These are phyloP conservation scores for Sporisorium iseilematis-ciliati DNA, from an alignment of 1,284 basidiomycete genomes.

Conservation along the genomic window DNA sequence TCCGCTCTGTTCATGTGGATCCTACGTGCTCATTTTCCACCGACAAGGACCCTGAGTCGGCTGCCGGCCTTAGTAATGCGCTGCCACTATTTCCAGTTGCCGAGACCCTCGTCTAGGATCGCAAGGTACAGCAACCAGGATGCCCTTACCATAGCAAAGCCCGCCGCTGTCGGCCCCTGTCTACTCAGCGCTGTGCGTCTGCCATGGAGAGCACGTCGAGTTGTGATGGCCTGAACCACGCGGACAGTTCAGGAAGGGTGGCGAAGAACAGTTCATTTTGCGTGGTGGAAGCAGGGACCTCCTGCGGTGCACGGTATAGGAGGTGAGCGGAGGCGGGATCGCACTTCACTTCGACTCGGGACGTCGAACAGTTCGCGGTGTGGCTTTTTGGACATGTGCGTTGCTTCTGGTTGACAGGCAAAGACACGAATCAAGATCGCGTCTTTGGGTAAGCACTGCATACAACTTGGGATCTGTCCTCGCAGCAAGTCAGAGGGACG, in stretches of 20 bases:
- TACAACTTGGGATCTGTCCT: background rate
- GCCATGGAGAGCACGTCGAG: background rate
- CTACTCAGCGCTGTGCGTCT: background rate
- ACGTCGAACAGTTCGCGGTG: background rate
- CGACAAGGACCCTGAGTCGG: constrained; percentile 18
- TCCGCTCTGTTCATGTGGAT: constrained; percentile 4
- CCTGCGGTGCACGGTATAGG: background rate
- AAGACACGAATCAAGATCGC: constrained; percentile 22
- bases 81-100: constrained; percentile 21
- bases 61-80: constrained; percentile 25
- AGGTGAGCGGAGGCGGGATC: constrained; percentile 1
- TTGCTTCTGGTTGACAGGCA: constrained; percentile 20
- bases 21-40: background rate
- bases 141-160: constrained; percentile 18
- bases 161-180: background rate
- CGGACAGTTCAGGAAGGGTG: background rate
- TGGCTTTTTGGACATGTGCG: constrained; percentile 14
- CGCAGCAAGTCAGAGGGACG: background rate
- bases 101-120: constrained; percentile 31
- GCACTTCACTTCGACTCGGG: background rate
- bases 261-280: background rate
- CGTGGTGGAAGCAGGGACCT: background rate
- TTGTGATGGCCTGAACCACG: background rate
- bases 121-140: constrained; percentile 16
- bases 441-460: constrained; percentile 49